phyloP scores from a whole-genome alignment of 495 filamentous ascomycete species.

The Pseudomonodictys pantanalensis region DNA sequence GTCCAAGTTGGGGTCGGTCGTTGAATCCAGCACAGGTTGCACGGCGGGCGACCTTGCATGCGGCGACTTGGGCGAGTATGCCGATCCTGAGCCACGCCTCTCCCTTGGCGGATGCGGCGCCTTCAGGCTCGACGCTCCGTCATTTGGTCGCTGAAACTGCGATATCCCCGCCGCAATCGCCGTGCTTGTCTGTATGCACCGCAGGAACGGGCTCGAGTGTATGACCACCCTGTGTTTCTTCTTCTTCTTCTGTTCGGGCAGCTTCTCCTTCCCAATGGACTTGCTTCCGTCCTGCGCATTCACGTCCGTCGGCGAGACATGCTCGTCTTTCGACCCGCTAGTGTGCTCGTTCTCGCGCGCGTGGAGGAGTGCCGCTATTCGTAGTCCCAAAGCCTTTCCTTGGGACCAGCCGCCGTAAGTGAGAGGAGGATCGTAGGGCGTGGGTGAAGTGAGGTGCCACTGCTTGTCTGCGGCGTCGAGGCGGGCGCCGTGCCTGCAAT shows the following conservation, averaged over 20 bases:
- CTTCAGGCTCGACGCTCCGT: slow-evolving; percentile 19
- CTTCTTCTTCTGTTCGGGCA: slow-evolving; percentile 1
- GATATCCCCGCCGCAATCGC: slow-evolving; percentile 86
- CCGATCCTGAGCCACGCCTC: not conserved
- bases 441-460: slow-evolving; percentile 93
- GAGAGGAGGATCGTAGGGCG: slow-evolving; percentile 92
- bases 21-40: slow-evolving; percentile 26
- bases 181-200: slow-evolving; percentile 90
- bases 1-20: slow-evolving; percentile 10
- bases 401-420: slow-evolving; percentile 95
- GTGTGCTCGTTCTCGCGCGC: slow-evolving; percentile 41
- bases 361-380: slow-evolving; percentile 72
- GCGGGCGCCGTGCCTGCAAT: slow-evolving; percentile 77
- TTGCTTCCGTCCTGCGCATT: not conserved
- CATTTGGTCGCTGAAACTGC: slow-evolving; percentile 49
- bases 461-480: slow-evolving; percentile 89
- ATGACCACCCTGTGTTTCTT: slow-evolving; percentile 75
- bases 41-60: slow-evolving; percentile 13
- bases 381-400: slow-evolving; percentile 69
- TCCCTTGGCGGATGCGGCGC: slow-evolving; percentile 4
- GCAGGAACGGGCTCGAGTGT: slow-evolving; percentile 86
- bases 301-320: no score
- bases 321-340: slow-evolving; percentile 6
- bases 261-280: not conserved
- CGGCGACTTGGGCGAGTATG: slow-evolving; percentile 22